Evolutionary conservation across 1,284 basidiomycete species (phyloP), one percentile per base, ranked within the genome.

Genomic region (Trametes sp.): DNA sequence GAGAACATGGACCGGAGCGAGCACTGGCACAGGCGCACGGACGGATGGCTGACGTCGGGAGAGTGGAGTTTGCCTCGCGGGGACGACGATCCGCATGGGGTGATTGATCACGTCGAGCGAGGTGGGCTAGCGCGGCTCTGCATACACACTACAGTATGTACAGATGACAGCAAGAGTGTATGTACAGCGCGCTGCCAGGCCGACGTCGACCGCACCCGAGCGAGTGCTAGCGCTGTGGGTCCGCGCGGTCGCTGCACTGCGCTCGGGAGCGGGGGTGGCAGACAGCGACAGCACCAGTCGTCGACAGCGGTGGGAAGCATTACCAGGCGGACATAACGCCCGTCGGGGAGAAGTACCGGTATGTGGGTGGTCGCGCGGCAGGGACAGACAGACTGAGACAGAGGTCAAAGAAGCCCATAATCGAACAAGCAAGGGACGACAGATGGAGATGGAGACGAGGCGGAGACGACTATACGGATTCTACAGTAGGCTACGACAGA

Each of bases 381-480:
- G 44, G 7, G 26, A 54, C 24, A 29, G 49, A 57, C 55, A 6
- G 44, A 57, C 38, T 9, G 45, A 46, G 21, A 31, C 23, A 45
- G 41, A 44, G 4, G 41, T 46, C 52, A 49, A 26, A 38, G 45
- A 35, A 28, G 28, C 23, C 50, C 41, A 48, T 31, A 31, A 36
- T 45, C 57, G 42, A 31, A 54, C 57, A 48, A 59, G 51, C 57
- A 59, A 59, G 35, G 51, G 54, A n/a, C 33, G 52, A 60, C 52
- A 44, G 56, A 45, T 51, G 52, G 54, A 52, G n/a, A n/a, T n/a
- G n/a, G n/a, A n/a, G n/a, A n/a, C n/a, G n/a, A n/a, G n/a, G n/a
- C n/a, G n/a, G n/a, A n/a, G 54, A 41, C 29, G 28, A 63, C 62
- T 63, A 63, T 63, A 63, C 52, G 57, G 59, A 35, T 58, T 58